Evolutionary conservation across 2,329 filamentous ascomycete genomes (phyloP).

Genomic region (Talaromyces verruculosus): DNA sequence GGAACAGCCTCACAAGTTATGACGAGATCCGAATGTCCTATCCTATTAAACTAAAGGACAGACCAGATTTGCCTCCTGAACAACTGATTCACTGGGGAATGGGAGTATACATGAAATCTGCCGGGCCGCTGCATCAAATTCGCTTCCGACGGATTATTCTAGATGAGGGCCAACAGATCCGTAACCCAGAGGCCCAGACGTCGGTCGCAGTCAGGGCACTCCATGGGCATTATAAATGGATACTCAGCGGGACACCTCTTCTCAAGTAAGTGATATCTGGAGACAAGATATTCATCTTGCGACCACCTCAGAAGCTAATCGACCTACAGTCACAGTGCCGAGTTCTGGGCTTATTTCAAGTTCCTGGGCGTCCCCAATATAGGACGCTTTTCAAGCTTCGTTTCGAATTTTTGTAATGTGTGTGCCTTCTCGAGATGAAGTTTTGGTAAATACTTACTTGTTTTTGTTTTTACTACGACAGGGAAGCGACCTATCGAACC

Average conservation of each 20-base stretch:
- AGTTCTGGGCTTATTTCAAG: conserved; percentile 42
- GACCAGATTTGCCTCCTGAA: conserved; percentile 24
- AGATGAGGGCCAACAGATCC: conserved; percentile 42
- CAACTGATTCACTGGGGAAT: conserved; percentile 30
- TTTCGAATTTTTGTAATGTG: conserved; percentile 30
- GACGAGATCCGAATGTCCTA: conserved; percentile 38
- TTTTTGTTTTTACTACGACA: conserved; percentile 13
- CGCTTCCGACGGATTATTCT: conserved; percentile 43
- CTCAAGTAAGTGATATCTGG: conserved; percentile 33
- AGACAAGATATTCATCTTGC: not conserved
- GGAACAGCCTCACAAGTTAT: conserved; percentile 41
- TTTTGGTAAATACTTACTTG: not conserved
- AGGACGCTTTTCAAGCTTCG: conserved; percentile 28
- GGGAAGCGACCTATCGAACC: conserved; percentile 22
- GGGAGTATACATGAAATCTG: conserved; percentile 26
- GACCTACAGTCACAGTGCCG: conserved; percentile 33
- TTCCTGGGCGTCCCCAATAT: conserved; percentile 38
- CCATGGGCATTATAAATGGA: conserved; percentile 39
- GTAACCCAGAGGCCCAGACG: conserved; percentile 35
- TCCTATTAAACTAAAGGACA: conserved; percentile 26
- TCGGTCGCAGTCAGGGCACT: conserved; percentile 40
- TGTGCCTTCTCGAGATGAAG: not conserved
- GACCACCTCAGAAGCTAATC: conserved; percentile 24
- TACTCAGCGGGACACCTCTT: conserved; percentile 42
- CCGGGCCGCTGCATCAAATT: conserved; percentile 37